Evolutionary conservation across 2,329 filamentous ascomycete genomes (phyloP).

Genomic region (Talaromyces amestolkiae): DNA sequence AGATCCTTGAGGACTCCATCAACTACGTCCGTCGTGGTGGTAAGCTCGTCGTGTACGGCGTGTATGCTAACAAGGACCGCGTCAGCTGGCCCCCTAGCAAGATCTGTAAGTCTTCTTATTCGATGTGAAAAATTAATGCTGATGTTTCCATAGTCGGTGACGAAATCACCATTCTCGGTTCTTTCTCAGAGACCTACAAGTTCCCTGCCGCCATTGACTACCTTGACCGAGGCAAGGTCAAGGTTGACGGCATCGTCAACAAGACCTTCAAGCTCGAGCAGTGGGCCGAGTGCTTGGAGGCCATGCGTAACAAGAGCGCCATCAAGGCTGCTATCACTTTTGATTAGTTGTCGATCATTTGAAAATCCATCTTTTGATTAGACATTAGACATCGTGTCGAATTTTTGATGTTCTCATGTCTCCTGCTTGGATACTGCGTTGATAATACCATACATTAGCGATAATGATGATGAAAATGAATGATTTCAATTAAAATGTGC

Average conservation of each 20-base stretch:
- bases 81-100: slow-evolving; percentile 69
- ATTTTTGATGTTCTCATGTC: background rate
- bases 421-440: slow-evolving; percentile 3
- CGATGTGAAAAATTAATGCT: background rate
- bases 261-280: slow-evolving; percentile 72
- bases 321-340: slow-evolving; percentile 74
- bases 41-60: slow-evolving; percentile 69
- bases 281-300: slow-evolving; percentile 67
- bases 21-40: slow-evolving; percentile 70
- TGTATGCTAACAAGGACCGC: slow-evolving; percentile 62
- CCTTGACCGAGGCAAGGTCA: slow-evolving; percentile 45
- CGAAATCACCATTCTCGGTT: slow-evolving; percentile 71
- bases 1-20: slow-evolving; percentile 68
- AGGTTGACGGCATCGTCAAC: slow-evolving; percentile 66
- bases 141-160: slow-evolving; percentile 38
- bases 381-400: background rate
- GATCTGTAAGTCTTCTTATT: slow-evolving; percentile 56
- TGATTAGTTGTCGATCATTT: slow-evolving; percentile 45
- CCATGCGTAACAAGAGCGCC: slow-evolving; percentile 68
- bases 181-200: slow-evolving; percentile 72
- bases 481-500: background rate
- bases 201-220: slow-evolving; percentile 61
- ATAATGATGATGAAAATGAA: slow-evolving; percentile 14
- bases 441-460: slow-evolving; percentile 8
- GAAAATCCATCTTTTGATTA: background rate